Evolutionary conservation across 768 basidiomycete species (phyloP), one percentile per base, ranked within the genome.

Genomic region (Rhizopogon roseolus): DNA sequence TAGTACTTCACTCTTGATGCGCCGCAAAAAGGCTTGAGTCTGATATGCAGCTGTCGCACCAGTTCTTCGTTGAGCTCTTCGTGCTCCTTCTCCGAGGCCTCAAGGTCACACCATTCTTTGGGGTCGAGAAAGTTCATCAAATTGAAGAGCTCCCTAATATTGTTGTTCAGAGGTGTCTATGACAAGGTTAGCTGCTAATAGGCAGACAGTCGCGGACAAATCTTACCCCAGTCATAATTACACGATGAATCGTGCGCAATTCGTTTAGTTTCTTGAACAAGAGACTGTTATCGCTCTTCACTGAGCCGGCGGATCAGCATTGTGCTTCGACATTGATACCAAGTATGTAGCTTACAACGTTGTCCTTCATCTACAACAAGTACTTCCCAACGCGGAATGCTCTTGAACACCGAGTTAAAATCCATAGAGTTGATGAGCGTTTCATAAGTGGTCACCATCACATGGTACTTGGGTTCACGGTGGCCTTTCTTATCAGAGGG

Each of bases 41-140:
- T 79, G 25, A 71, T 75, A 62, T 97, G 95, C 28, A 99, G 73
- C 54, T 90, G 79, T 55, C 85, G 85, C 41, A 98, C 77, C 17
- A 88, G 79, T 4, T 90, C 88, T 62, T 93, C 90, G 5, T 79
- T 85, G 22, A 98, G 79, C 11, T 82, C 84, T 57, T 82, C 84
- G 58, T 93, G 86, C 55, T 90, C 79, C 60, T 80, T 81, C 54
- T 88, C 85, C 10, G 98, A 75, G 6, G 67, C 76, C 62, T 86
- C 82, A 19, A 98, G 73, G 64, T 98, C 83, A 5, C 71, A 66
- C 91, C 91, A 92, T 57, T 88, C 75, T 11, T 70, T 59, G 5
- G 88, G 82, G 65, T 94, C 91, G 16, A 98, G 80, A 74, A 98
- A 98, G 66, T 93, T 91, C 85, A 99, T 93, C 41, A 99, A 77